Base-by-base conservation (phyloP, 1,284 basidiomycete species). In the Rhizoctonia solani region DNA sequence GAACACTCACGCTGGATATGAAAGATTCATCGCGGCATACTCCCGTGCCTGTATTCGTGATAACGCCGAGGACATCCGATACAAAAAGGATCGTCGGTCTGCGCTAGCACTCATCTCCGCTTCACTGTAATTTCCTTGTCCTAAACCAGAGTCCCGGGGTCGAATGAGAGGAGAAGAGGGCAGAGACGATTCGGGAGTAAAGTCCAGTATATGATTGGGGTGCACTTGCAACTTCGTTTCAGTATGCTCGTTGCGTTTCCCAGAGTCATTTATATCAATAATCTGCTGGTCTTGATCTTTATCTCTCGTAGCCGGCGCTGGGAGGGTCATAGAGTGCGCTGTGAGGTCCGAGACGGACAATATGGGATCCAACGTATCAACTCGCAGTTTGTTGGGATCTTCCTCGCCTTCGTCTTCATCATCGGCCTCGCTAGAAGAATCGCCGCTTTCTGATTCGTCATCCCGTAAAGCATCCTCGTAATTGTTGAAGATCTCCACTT, bases 391-490 rank as follows among this genome's bases (percentile, higher is more conserved):
- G 23, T 16, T 34, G 25, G 41, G 16, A 13, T 44, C 52, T 41
- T 70, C 71, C 14, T 72, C 71, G n/a, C 83, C 87, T 42, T 86
- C 88, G 27, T 87, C 88, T 77, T 91, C 92, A 72, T 96, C 93
- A 72, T 95, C 93, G 23, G 92, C 94, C 72, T 94, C 92, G 72
- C 90, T 92, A 0, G 87, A 89, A 8, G 87, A 88, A 71, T 90
- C 89, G 1, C 86, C 87, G 67, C 83, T 81, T 19, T 73, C 75
- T 16, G 71, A 72, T 44, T 73, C 74, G 54, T 72, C 72, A 73
- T 97, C 95, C 68, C 86, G 85, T 73, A 98, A 92, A 0, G 93
- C 95, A 73, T 98, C 95, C 74, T 92, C 89, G 70, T 98, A 86
- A 73, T 92, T 97, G 71, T 92, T 89, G 52, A 98, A 86, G 41